Evolutionary conservation across 139 green algal species (phyloP), one percentile per base, ranked within the genome.

Genomic region (Chlamydomonas urium): DNA sequence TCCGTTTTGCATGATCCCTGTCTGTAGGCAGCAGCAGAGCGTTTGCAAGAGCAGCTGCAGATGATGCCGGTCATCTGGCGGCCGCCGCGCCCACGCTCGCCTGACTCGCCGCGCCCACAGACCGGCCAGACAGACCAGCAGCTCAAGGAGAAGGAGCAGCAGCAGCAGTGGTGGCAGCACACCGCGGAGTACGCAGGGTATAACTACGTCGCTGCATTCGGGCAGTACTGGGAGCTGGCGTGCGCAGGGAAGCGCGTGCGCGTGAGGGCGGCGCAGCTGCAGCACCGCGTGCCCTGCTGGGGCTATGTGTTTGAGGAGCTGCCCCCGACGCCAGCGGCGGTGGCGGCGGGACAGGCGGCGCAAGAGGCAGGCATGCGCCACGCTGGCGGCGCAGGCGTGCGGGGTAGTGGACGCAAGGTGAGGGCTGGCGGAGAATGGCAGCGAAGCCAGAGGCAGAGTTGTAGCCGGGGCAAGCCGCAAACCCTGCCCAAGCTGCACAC

Each of bases 211-310:
- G 81, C 81, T 5, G 42, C 70, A 0, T 47, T 75, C 38, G 67
- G 72, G 17, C 35, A 75, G 58, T 71, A 65, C 10, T 79, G 57
- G 71, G 45, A 82, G 23, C 37, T 84, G 29, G 63, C 50, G 1
- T 59, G 57, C 5, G 53, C 57, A 10, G 38, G 66, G n/a, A 35
- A 38, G n/a, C n/a, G n/a, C 1, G 24, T 79, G 34, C 14, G 21
- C 3, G 56, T 71, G 42, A 62, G 69, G 56, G 82, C 75, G 42
- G 79, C 77, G 35, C 90, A 94, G 83, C 85, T 96, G 76, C 86
- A 92, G 77, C 91, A 97, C 78, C 79, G 88, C 8, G 73, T 97
- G 60, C 84, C 89, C 0, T 96, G 90, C 81, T 95, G 87, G 87
- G 91, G 90, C 14, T 94, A 94, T 26, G 84, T 91, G 4, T 79